These are phyloP conservation scores for Endocalyx cinctus DNA, from an alignment of 2,329 filamentous ascomycete genomes.

Conservation along the genomic window DNA sequence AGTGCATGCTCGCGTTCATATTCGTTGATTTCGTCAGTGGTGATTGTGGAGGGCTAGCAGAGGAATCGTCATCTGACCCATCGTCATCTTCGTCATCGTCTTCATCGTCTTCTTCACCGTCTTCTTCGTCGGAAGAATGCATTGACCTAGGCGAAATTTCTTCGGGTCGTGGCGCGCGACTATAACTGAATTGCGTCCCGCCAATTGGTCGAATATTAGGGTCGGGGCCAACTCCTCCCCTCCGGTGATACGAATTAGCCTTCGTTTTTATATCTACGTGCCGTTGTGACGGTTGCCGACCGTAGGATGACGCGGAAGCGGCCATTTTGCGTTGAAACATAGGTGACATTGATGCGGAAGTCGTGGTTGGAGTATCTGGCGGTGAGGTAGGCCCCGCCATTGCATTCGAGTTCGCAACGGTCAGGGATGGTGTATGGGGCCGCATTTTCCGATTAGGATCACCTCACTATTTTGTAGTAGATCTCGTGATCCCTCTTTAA, in stretches of 20 bases:
- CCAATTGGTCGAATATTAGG: slow-evolving; percentile 30
- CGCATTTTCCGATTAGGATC: too few species aligned
- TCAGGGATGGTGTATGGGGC: slow-evolving; percentile 24
- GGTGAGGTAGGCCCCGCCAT: slow-evolving; percentile 33
- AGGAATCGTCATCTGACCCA: slow-evolving; percentile 19
- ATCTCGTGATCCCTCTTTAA: too few species aligned
- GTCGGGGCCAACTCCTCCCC: too few species aligned
- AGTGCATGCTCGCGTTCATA: too few species aligned
- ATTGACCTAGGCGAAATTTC: slow-evolving; percentile 28
- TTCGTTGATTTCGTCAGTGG: too few species aligned
- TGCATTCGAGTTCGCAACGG: slow-evolving; percentile 20
- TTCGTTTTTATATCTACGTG: slow-evolving; percentile 19
- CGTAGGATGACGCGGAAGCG: too few species aligned
- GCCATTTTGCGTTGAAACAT: slow-evolving; percentile 18
- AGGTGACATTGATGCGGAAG: too few species aligned
- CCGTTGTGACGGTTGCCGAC: too few species aligned
- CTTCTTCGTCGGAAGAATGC: slow-evolving; percentile 24
- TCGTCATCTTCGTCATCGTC: too few species aligned
- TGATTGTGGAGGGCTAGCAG: slow-evolving; percentile 21
- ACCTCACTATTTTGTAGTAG: slow-evolving; percentile 16
- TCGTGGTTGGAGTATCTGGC: slow-evolving; percentile 35
- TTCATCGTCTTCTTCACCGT: too few species aligned
- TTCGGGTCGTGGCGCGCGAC: slow-evolving; percentile 21
- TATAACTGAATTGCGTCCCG: slow-evolving; percentile 26
- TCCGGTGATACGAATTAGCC: too few species aligned